Conservation (phyloP, 176 grass and related monocot genomes). For the Poa pratensis region DNA sequence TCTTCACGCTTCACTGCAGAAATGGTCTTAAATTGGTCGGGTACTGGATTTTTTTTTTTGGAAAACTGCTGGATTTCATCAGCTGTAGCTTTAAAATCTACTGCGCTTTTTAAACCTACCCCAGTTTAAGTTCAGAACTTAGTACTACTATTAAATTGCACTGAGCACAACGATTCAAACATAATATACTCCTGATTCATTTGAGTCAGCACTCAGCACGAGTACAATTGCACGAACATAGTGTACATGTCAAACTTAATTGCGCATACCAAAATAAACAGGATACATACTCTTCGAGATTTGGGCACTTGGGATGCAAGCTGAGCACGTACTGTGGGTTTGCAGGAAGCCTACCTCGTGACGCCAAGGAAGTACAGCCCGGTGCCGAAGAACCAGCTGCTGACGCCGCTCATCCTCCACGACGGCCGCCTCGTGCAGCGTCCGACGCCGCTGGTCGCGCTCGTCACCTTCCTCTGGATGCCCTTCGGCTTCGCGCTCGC, state of each 20-base stretch:
- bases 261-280: background rate
- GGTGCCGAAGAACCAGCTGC: constrained; percentile 66
- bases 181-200: background rate
- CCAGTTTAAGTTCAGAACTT: background rate
- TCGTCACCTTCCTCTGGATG: constrained; percentile 96
- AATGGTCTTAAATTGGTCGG: background rate
- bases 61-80: background rate
- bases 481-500: constrained; percentile 84
- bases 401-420: constrained; percentile 79
- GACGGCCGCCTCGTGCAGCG: constrained; percentile 86
- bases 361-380: constrained; percentile 63
- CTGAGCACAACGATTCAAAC: background rate
- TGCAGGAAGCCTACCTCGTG: constrained; percentile 82
- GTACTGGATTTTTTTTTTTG: background rate
- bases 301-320: background rate
- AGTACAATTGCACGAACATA: background rate
- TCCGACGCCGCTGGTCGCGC: constrained; percentile 75
- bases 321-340: background rate
- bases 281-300: background rate
- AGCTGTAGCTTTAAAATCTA: background rate
- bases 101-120: background rate
- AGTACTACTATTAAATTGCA: background rate
- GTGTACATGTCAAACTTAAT: constrained; percentile 19
- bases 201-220: background rate
- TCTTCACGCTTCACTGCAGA: background rate